These are phyloP conservation scores for Abelmoschus esculentus DNA, from an alignment of 345 rosid genomes.

Conservation along the genomic window DNA sequence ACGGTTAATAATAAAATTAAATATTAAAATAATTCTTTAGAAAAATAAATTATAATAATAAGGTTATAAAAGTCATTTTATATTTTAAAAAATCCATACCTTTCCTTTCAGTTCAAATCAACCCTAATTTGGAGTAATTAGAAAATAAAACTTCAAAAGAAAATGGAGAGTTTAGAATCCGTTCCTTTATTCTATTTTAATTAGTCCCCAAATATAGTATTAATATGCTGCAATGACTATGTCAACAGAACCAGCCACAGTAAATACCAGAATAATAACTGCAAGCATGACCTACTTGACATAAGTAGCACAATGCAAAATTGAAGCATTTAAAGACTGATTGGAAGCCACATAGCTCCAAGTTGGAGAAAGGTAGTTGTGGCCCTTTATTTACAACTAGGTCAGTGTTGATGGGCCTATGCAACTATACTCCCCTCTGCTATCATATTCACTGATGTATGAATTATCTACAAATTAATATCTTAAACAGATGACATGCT, in stretches of 20 bases:
- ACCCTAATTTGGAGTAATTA: too few relatives aligned
- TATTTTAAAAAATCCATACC: too few relatives aligned
- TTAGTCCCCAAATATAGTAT: too few relatives aligned
- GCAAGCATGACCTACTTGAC: background rate
- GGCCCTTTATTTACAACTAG: background rate
- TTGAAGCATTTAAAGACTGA: background rate
- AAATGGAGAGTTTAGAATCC: too few relatives aligned
- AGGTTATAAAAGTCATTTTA: too few relatives aligned
- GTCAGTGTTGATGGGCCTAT: background rate
- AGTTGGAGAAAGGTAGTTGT: background rate
- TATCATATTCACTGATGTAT: background rate
- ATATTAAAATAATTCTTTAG: too few relatives aligned
- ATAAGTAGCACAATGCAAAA: background rate
- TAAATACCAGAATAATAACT: background rate
- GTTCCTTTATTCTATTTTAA: too few relatives aligned
- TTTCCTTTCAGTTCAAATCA: too few relatives aligned
- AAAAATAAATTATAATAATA: too few relatives aligned
- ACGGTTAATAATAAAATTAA: too few relatives aligned
- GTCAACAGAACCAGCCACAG: background rate
- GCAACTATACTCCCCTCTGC: background rate
- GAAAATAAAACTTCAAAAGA: too few relatives aligned
- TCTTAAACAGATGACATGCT: constrained; percentile 3
- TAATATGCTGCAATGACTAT: background rate
- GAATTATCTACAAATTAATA: constrained; percentile 1
- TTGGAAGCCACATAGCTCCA: background rate